Evolutionary conservation across 495 filamentous ascomycete genomes (phyloP), one percentile per base, ranked within the genome.

Genomic region (Lineolata rhizophorae): DNA sequence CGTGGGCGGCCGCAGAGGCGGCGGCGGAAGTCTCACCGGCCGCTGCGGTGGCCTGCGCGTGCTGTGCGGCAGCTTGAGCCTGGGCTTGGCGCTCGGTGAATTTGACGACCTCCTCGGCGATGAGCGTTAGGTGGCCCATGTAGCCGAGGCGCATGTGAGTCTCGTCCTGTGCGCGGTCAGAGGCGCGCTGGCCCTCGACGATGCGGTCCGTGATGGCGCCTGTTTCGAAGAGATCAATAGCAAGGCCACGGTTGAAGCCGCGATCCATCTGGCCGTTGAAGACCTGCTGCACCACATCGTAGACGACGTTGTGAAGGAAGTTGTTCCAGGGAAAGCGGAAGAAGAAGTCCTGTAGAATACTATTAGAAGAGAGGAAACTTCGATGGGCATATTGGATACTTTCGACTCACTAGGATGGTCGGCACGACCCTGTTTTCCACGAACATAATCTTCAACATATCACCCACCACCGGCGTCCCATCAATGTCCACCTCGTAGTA

Each of bases 261-360:
- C 83, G 74, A 40, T 94, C 84, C 79, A 99, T 93, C 9, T 79
- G 79, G 0, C 90, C 87, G 46, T 99, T 99, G 55, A 99, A 97
- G 0, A 99, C 90, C 56, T 99, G 87, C 50, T 99, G 87, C 9
- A 99, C 76, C 39, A 99, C 83, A 50, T 99, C 87, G 50, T 99
- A 99, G 16, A 99, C 87, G 27, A 99, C 87, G 54, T 99, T 99
- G 52, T 99, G 87, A 15, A 99, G 67, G 47, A 99, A 99, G 51
- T 99, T 99, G 48, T 99, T 99, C 87, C 87, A 99, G 3, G 87
- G 90, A 51, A 95, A 95, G 33, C 70, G 72, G 62, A 95, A 99
- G 58, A 99, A 99, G 58, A 97, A 95, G 35, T 75, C 73, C 77
- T 81, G 36, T 2, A 44, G 29, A 24, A 21, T 26, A 31, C 24